Conservation (phyloP, 768 basidiomycete species). For the Clitopilus passeckerianus region DNA sequence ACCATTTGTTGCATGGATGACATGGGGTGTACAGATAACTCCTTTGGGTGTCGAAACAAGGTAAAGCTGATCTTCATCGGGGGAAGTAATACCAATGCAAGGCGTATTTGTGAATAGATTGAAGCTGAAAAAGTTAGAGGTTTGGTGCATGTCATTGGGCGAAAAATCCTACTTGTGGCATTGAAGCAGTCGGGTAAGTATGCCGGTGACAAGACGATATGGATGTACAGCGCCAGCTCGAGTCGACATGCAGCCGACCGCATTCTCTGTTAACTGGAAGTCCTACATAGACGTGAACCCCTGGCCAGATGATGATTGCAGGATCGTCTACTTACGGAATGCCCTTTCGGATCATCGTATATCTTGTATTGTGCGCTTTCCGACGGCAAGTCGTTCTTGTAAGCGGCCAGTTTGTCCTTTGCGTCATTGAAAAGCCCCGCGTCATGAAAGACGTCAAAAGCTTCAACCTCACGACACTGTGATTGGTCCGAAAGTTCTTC, state of each 20-base stretch:
- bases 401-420: slow-evolving; percentile 37
- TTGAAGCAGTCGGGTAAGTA: slow-evolving; percentile 47
- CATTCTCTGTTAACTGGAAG: slow-evolving; percentile 39
- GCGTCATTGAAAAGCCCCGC: slow-evolving; percentile 34
- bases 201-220: slow-evolving; percentile 61
- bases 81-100: slow-evolving; percentile 43
- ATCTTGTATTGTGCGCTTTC: slow-evolving; percentile 33
- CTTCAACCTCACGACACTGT: slow-evolving; percentile 54
- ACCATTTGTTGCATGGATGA: slow-evolving; percentile 84
- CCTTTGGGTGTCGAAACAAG: slow-evolving; percentile 61
- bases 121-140: slow-evolving; percentile 36
- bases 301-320: not conserved
- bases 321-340: slow-evolving; percentile 18
- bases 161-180: slow-evolving; percentile 39
- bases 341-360: slow-evolving; percentile 19
- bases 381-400: slow-evolving; percentile 44
- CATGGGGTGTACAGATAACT: slow-evolving; percentile 46
- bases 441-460: slow-evolving; percentile 52
- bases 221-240: slow-evolving; percentile 63
- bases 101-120: slow-evolving; percentile 56
- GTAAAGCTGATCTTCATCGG: slow-evolving; percentile 29
- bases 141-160: slow-evolving; percentile 9
- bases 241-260: slow-evolving; percentile 47
- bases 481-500: slow-evolving; percentile 47
- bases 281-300: slow-evolving; percentile 25